Percentiles rank a stretch among this genome's conserved stretches.
These are phyloP conservation scores for Ceratobasidium sp. DNA, from an alignment of 1,284 basidiomycete species.

Conservation along the genomic window DNA sequence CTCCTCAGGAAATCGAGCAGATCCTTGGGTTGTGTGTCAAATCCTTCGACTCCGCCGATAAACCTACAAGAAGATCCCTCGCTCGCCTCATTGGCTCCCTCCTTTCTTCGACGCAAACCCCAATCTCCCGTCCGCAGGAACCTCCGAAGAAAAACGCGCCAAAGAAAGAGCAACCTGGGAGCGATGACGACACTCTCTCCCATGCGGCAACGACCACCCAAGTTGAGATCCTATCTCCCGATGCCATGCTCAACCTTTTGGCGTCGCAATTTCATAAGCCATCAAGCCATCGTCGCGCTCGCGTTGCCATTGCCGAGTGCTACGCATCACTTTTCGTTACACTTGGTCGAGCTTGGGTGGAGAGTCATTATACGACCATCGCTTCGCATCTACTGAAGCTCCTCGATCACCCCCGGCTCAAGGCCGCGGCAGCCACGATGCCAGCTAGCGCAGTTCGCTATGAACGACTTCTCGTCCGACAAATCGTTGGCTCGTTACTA, in stretches of 20 bases:
- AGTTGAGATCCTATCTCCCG: slow-evolving; percentile 69
- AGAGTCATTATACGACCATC: slow-evolving; percentile 81
- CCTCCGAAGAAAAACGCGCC: slow-evolving; percentile 59
- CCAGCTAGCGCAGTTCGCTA: slow-evolving; percentile 66
- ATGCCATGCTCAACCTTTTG: slow-evolving; percentile 83
- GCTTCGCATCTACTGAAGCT: slow-evolving; percentile 73
- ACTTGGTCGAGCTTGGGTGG: slow-evolving; percentile 81
- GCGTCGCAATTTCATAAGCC: slow-evolving; percentile 82
- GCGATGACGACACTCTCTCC: slow-evolving; percentile 57
- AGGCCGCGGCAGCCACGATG: slow-evolving; percentile 47
- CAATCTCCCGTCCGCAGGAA: slow-evolving; percentile 58
- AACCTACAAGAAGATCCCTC: slow-evolving; percentile 79
- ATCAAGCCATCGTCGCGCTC: slow-evolving; percentile 68
- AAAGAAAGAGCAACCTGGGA: slow-evolving; percentile 60
- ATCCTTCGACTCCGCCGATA: slow-evolving; percentile 82
- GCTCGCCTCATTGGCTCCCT: slow-evolving; percentile 83
- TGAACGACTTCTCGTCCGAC: slow-evolving; percentile 76
- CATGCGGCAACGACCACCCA: slow-evolving; percentile 66
- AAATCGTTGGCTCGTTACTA: slow-evolving; percentile 77
- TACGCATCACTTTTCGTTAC: slow-evolving; percentile 80
- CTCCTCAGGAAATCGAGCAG: slow-evolving; percentile 74
- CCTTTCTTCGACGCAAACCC: slow-evolving; percentile 83
- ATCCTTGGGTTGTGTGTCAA: slow-evolving; percentile 74
- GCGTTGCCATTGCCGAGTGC: slow-evolving; percentile 88
- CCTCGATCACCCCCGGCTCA: slow-evolving; percentile 55